Base-by-base conservation (phyloP, 164 flowering plant genomes). In the Umbilicus rupestris region DNA sequence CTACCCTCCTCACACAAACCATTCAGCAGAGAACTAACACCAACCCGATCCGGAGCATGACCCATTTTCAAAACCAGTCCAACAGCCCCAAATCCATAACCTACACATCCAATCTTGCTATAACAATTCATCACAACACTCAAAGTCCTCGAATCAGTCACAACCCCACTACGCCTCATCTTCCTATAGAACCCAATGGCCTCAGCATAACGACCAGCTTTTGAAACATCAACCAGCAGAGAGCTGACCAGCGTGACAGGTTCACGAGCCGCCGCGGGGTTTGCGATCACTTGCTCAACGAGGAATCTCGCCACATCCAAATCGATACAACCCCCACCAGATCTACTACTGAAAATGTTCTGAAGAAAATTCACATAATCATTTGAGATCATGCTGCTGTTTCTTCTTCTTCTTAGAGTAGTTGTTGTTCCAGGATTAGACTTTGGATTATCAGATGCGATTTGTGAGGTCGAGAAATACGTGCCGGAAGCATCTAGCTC, bases 1-100 rank as follows among this genome's bases (percentile, higher is more conserved):
- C 63, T 76, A 50, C 30, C 44, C 29, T 65, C 70, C 22, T 39
- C 66, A 50, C 75, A 74, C 26, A 78, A 63, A n/a, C 84, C 80
- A 41, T 71, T 74, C 2, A 78, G 62, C 44, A 81, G 71, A 39
- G 77, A 73, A 66, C 60, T 72, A 46, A 57, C 77, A 15, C 71
- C 75, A 24, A 70, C 65, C 4, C 49, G 72, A 26, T 5, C 20
- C 3, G 24, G 59, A 28, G 55, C 9, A 49, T 3, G 20, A n/a
- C 55, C 73, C 67, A 3, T 31, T 12, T 66, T 66, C 57, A 20
- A 50, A 12, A 24, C 55, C 39, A 66, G 17, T 17, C 39, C 62
- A 42, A n/a, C 20, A 45, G 50, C 16, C 15, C 42, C 72, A 72
- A 66, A 26, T 55, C 1, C 68, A 72, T 29, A 62, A 17, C 64